Evolutionary conservation across 768 basidiomycete genomes (phyloP).

Genomic region (Wakefieldia striispora): DNA sequence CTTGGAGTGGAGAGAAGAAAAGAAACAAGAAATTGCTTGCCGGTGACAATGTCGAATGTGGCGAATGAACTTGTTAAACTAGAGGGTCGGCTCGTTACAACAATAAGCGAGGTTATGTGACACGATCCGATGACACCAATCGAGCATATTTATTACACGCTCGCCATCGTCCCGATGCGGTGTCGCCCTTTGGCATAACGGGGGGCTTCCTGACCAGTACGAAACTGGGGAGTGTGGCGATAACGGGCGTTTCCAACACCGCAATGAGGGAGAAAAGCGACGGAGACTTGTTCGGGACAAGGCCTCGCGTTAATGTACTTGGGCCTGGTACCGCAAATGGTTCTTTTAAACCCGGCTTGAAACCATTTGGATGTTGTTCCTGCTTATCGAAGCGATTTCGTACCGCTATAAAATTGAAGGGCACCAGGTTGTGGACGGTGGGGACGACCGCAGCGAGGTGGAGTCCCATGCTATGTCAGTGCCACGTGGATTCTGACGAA

Average conservation of each 20-base stretch:
- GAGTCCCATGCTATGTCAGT: not conserved
- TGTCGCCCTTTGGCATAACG: constrained; percentile 3
- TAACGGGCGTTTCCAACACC: constrained; percentile 12
- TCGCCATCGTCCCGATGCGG: constrained; percentile 8
- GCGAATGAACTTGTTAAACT: not conserved
- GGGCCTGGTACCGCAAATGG: not conserved
- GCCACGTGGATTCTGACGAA: too few relatives aligned
- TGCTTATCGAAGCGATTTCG: not conserved
- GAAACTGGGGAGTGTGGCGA: constrained; percentile 1
- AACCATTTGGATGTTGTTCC: not conserved
- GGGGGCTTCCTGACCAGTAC: constrained; percentile 1
- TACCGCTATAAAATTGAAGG: not conserved
- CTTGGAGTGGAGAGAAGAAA: constrained; percentile 7
- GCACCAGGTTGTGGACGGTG: not conserved
- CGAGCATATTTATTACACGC: constrained; percentile 4
- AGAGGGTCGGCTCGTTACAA: constrained; percentile 8
- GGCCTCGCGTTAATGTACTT: not conserved
- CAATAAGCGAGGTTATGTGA: constrained; percentile 22
- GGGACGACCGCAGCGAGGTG: not conserved
- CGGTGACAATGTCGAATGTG: constrained; percentile 6
- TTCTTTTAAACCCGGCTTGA: constrained; percentile 2
- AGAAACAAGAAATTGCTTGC: constrained; percentile 14
- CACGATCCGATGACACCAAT: constrained; percentile 6
- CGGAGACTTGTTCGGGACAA: constrained; percentile 9
- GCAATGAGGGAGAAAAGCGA: constrained; percentile 6